A percentile compares a stretch with the other conserved stretches of the same genome.
phyloP scores from a whole-genome alignment of 2,329 filamentous ascomycete species.

The Karstenula rhodostoma region DNA sequence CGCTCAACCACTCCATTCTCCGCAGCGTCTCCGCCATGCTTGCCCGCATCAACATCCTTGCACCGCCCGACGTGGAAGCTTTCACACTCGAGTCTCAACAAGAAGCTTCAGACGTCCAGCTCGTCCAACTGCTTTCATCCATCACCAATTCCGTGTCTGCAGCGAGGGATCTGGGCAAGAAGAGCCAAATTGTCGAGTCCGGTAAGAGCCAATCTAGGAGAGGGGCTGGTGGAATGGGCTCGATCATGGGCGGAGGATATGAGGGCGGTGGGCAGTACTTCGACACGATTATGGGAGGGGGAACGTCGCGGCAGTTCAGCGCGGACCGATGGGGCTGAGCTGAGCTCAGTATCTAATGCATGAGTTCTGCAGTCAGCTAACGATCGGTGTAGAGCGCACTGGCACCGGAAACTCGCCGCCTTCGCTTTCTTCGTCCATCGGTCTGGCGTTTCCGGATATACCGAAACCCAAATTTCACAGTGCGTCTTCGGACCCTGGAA shows the following conservation, averaged over 20 bases:
- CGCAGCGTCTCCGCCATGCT: conserved; percentile 89
- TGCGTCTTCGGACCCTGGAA: neutral
- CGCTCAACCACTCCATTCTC: conserved; percentile 73
- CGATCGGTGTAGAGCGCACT: neutral
- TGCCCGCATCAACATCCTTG: conserved; percentile 81
- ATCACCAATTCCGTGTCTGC: conserved; percentile 77
- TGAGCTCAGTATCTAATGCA: neutral
- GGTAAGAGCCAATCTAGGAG: conserved; percentile 47
- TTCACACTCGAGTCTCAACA: conserved; percentile 76
- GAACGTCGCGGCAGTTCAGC: conserved; percentile 23
- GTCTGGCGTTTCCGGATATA: neutral
- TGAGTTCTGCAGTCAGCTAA: neutral
- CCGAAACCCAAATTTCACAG: neutral
- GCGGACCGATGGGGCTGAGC: conserved; percentile 29
- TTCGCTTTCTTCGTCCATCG: neutral
- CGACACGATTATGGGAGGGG: conserved; percentile 31
- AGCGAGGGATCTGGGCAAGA: conserved; percentile 77
- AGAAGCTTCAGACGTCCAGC: conserved; percentile 83
- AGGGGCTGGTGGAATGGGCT: conserved; percentile 25
- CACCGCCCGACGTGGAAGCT: conserved; percentile 70
- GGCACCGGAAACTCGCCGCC: neutral
- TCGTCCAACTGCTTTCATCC: conserved; percentile 77
- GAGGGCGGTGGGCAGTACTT: conserved; percentile 30
- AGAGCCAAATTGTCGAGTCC: conserved; percentile 63
- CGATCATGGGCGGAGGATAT: conserved; percentile 27